A percentile compares a stretch with the other conserved stretches of the same genome.
Conservation (phyloP, 345 rosid genomes). For the Cardiospermum halicacabum region DNA sequence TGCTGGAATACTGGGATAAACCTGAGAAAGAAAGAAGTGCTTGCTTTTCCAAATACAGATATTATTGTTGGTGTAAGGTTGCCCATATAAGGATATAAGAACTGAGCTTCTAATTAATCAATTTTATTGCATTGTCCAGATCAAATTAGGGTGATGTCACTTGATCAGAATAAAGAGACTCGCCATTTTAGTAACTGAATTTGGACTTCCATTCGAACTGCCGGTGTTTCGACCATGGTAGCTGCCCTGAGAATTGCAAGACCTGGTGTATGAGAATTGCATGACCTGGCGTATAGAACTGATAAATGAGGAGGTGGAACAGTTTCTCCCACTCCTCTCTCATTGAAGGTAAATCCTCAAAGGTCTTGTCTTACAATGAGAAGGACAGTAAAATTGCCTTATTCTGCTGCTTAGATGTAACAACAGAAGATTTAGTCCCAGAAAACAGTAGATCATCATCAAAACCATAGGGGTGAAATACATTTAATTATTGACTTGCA, state of each 20-base stretch:
- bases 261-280: too few relatives aligned
- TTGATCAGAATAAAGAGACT: background rate
- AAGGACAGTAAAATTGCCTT: slow-evolving; percentile 71
- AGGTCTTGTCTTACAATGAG: slow-evolving; percentile 78
- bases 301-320: slow-evolving; percentile 77
- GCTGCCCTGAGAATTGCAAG: slow-evolving; percentile 64
- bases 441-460: background rate
- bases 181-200: background rate
- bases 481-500: background rate
- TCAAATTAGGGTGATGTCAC: background rate
- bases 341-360: slow-evolving; percentile 65
- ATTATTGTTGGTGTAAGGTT: slow-evolving; percentile 1
- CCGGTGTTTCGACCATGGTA: slow-evolving; percentile 88
- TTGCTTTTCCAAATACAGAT: slow-evolving; percentile 95
- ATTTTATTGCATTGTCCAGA: background rate
- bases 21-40: slow-evolving; percentile 89
- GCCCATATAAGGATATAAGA: background rate
- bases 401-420: slow-evolving; percentile 53
- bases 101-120: background rate
- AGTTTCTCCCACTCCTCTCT: slow-evolving; percentile 70
- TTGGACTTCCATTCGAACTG: slow-evolving; percentile 1
- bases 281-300: slow-evolving; percentile 82
- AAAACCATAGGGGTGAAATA: background rate
- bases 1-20: slow-evolving; percentile 96
- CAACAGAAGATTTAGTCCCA: background rate